Base-by-base conservation (phyloP, 352 stramenopile species). In the Globisporangium sylvaticum region DNA sequence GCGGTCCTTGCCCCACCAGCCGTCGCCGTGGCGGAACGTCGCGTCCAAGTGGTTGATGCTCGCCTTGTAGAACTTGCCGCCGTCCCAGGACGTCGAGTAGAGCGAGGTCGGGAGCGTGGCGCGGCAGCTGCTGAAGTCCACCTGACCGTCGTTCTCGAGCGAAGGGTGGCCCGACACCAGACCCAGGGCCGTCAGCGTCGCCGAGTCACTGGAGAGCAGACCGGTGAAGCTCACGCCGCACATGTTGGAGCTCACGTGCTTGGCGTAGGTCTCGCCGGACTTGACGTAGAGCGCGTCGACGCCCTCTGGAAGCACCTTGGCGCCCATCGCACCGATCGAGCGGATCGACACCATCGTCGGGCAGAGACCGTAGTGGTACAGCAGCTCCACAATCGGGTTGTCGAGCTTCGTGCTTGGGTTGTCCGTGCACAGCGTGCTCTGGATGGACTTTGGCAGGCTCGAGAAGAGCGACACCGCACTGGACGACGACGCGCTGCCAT, bases 41-140 rank as follows among this genome's bases (percentile, higher is more conserved):
- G 64, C 62, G 46, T 82, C 75, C 6, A 64, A 56, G 58, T 82
- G 75, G 57, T 82, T 82, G 42, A 82, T 65, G 9, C 44, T 56
- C 22, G 75, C 70, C 14, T 66, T 58, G 62, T 82, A 82, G 58
- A 70, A 73, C n/a, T 56, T 59, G 31, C 64, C 64, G 27, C 52
- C 61, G 31, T 66, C 62, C 50, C 63, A 76, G 24, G 56, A 67
- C 9, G 50, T 64, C 39, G 31, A 61, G 58, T 68, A 75, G 20
- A 46, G 59, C 10, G 53, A 54, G 1, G 29, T 24, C 0, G 44
- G 31, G 20, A 71, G 25, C n/a, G 50, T 48, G 0, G 42, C 72
- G 20, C 29, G 56, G 67, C 75, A 82, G 46, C 66, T 76, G 39
- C 25, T 58, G 15, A 73, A 71, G 52, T 79, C 70, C 4, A 82